A percentile compares a stretch with the other conserved stretches of the same genome.
These are phyloP conservation scores for Hansenula lynferdii DNA, from an alignment of 1,139 yeast species.

Conservation along the genomic window DNA sequence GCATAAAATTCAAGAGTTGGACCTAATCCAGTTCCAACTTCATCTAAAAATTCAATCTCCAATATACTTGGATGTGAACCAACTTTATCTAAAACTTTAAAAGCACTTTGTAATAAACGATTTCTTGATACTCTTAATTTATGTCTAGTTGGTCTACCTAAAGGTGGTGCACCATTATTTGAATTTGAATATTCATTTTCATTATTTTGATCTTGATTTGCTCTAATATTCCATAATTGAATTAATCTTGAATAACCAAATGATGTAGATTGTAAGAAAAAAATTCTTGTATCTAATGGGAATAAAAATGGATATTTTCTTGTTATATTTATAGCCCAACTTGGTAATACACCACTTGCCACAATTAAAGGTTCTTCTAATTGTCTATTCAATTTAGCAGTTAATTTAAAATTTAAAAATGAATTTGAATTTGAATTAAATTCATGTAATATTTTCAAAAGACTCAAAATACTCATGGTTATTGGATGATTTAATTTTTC, in stretches of 20 bases:
- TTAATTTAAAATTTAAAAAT: slow-evolving; percentile 75
- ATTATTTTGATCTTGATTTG: slow-evolving; percentile 35
- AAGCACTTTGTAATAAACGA: slow-evolving; percentile 69
- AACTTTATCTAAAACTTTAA: slow-evolving; percentile 71
- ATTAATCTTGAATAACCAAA: slow-evolving; percentile 88
- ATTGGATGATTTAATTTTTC: slow-evolving; percentile 34
- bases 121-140: slow-evolving; percentile 76
- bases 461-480: slow-evolving; percentile 46
- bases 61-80: slow-evolving; percentile 78
- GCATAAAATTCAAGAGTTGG: slow-evolving; percentile 95
- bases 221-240: slow-evolving; percentile 66
- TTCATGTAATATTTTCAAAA: slow-evolving; percentile 47
- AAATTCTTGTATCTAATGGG: slow-evolving; percentile 77
- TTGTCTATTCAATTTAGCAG: slow-evolving; percentile 84
- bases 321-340: slow-evolving; percentile 76
- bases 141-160: slow-evolving; percentile 78
- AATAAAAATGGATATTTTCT: slow-evolving; percentile 75
- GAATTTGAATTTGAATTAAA: slow-evolving; percentile 29
- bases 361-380: slow-evolving; percentile 87
- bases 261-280: slow-evolving; percentile 81
- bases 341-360: slow-evolving; percentile 83
- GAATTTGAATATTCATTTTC: slow-evolving; percentile 17
- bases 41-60: slow-evolving; percentile 86
- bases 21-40: slow-evolving; percentile 95
- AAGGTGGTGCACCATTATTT: slow-evolving; percentile 28